Base-by-base conservation (phyloP, 768 basidiomycete species). In the Lactarius psammicola region DNA sequence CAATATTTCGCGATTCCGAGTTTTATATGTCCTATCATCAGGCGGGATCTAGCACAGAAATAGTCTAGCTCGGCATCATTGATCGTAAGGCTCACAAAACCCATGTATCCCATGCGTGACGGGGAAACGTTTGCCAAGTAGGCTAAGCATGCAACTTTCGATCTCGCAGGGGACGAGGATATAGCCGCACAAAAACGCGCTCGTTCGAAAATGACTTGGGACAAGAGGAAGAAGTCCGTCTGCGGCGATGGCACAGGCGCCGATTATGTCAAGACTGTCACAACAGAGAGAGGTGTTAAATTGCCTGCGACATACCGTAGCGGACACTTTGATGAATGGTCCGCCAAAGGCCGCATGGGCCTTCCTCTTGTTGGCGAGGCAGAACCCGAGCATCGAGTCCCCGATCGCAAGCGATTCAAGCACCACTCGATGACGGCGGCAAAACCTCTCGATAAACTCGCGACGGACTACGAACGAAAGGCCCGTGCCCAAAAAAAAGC, bases 291-390 rank as follows among this genome's bases (percentile, higher is more conserved):
- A 71, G 97, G 97, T 4, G 86, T 89, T 18, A 87, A 89, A 56
- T 81, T 99, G 23, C 96, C 97, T 4, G 94, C 94, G 3, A 88
- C 88, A 11, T 99, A 94, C 77, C 88, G 91, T 60, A 94, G 90
- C 70, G 97, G 97, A 13, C 86, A 93, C 18, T 99, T 93, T 75
- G 92, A 96, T 63, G 94, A 96, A 74, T 99, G 97, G 97, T 91
- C 89, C 75, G 81, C 84, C 66, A 92, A 91, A 76, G 86, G 81
- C 59, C 87, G 84, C 44, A 78, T 85, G n/a, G 82, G 78, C 66
- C 75, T 98, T 40, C 95, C 95, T 0, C 84, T 84, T 65, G 81
- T 90, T n/a, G 95, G 95, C n/a, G 95, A 97, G 74, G 80, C 78
- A 3, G 95, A 96, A 75, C 79, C 81, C 56, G 80, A 80, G 34